Evolutionary conservation across 306 rosid species (phyloP).

Genomic region (Nissolia schottii): DNA sequence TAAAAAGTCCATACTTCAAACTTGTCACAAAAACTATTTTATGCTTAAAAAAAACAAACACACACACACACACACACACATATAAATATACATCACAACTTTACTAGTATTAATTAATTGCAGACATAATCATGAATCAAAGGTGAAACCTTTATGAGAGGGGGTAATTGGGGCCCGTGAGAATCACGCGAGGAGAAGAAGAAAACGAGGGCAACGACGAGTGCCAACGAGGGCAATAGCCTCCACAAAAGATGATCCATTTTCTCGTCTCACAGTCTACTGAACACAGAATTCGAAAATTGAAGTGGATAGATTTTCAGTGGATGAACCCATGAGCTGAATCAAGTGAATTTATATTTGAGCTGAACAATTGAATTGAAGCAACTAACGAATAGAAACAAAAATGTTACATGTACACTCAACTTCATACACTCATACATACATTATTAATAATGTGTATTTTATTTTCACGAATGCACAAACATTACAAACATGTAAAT

Average conservation of each 20-base stretch:
- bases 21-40: background rate
- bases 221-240: slow-evolving; percentile 48
- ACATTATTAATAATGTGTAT: too few relatives aligned
- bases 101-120: too few relatives aligned
- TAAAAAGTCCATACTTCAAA: background rate
- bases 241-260: slow-evolving; percentile 58
- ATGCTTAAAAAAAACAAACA: background rate
- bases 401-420: too few relatives aligned
- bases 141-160: slow-evolving; percentile 11
- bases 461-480: too few relatives aligned
- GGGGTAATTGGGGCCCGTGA: slow-evolving; percentile 21
- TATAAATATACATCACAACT: too few relatives aligned
- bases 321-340: background rate
- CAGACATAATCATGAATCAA: background rate
- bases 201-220: slow-evolving; percentile 40
- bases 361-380: too few relatives aligned
- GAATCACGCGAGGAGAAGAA: slow-evolving; percentile 39
- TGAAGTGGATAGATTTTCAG: background rate
- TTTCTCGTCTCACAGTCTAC: background rate
- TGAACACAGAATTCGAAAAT: too few relatives aligned
- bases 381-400: too few relatives aligned
- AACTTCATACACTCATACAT: too few relatives aligned
- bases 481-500: too few relatives aligned
- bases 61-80: too few relatives aligned
- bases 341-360: background rate